Evolutionary conservation across 345 rosid species (phyloP).

Genomic region (Eucalyptus curtisii): DNA sequence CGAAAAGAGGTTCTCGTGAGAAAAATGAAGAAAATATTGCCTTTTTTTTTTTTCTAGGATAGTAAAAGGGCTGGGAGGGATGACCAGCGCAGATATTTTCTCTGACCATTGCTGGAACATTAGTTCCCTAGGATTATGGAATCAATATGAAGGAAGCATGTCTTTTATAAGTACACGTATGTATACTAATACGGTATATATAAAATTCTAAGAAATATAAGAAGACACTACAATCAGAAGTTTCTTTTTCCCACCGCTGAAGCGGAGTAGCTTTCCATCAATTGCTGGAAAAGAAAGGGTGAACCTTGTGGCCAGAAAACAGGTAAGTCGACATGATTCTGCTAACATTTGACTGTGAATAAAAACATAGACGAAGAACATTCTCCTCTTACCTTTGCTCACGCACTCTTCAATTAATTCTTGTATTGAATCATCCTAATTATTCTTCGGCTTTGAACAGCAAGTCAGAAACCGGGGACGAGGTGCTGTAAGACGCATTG

Average conservation of each 20-base stretch:
- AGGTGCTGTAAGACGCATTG: background rate
- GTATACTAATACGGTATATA: no score
- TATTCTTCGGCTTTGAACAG: background rate
- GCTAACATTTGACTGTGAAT: background rate
- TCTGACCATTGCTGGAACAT: no score
- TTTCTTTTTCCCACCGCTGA: background rate
- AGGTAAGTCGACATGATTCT: background rate
- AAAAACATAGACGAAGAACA: background rate
- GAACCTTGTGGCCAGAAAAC: background rate
- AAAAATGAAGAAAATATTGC: no score
- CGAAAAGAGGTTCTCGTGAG: background rate
- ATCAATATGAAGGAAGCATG: background rate
- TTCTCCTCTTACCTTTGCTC: background rate
- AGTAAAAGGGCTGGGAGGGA: no score
- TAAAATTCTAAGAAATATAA: background rate
- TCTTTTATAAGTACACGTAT: accelerated
- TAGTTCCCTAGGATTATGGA: background rate
- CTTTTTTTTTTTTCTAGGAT: no score
- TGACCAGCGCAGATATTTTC: no score
- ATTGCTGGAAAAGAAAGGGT: background rate
- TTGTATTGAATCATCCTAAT: background rate
- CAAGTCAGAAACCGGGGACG: background rate
- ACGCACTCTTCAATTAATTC: background rate
- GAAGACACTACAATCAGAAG: background rate
- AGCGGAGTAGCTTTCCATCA: background rate